phyloP scores from a whole-genome alignment of 1,139 yeast genomes.

The Scheffersomyces titani region DNA sequence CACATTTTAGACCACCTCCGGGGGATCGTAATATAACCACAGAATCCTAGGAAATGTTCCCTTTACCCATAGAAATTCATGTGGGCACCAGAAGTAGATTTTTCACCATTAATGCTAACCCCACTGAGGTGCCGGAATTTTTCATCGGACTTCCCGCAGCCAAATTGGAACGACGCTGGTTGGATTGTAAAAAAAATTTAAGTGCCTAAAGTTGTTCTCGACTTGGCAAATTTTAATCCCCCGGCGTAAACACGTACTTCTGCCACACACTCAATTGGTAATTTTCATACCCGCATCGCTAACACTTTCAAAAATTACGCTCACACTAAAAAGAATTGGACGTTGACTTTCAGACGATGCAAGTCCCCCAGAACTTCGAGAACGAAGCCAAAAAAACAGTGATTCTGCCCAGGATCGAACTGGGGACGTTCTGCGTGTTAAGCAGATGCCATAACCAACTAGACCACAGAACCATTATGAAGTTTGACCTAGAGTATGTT shows the following conservation, averaged over 20 bases:
- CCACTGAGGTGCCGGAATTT: not conserved
- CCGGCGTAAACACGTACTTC: not conserved
- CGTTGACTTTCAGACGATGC: not conserved
- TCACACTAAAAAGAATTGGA: not conserved
- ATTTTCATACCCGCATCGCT: not conserved
- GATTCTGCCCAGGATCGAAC: constrained; percentile 99
- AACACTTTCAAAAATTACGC: not conserved
- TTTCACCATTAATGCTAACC: not conserved
- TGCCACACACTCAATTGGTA: not conserved
- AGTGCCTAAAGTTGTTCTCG: not conserved
- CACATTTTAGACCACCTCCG: not conserved
- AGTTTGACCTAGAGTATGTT: not conserved
- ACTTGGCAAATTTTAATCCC: not conserved
- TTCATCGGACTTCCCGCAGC: no score
- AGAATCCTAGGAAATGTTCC: not conserved
- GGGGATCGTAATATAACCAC: not conserved
- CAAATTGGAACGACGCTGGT: not conserved
- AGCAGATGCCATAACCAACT: constrained; percentile 99
- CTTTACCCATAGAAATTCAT: not conserved
- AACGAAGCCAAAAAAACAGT: constrained; percentile 29
- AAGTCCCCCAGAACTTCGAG: not conserved
- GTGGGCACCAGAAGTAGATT: not conserved
- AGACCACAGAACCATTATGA: constrained; percentile 68
- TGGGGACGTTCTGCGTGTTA: constrained; percentile 99
- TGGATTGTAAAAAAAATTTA: not conserved